Conservation (phyloP, 129 eudicot species). For the Artemisia tridentata region DNA sequence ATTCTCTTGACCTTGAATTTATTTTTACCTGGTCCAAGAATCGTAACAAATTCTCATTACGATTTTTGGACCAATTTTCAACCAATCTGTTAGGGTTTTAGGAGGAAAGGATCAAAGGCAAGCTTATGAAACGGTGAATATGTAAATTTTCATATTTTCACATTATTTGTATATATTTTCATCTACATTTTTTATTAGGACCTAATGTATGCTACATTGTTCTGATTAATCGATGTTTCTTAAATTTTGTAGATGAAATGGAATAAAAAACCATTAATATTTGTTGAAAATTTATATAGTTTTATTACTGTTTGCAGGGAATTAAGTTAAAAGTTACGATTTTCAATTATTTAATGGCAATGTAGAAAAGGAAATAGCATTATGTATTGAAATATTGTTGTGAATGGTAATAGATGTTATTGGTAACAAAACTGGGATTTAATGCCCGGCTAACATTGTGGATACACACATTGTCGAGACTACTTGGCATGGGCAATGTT, state of each 20-base stretch:
- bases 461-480: too few species aligned
- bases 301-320: background rate
- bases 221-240: too few species aligned
- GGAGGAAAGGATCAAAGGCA: slow-evolving; percentile 20
- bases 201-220: too few species aligned
- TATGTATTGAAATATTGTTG: background rate
- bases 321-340: slow-evolving; percentile 9
- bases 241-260: background rate
- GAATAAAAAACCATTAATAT: background rate
- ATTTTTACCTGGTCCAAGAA: slow-evolving; percentile 42
- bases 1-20: slow-evolving; percentile 8
- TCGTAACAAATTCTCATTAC: slow-evolving; percentile 27
- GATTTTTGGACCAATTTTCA: slow-evolving; percentile 67
- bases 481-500: background rate
- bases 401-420: slow-evolving; percentile 16
- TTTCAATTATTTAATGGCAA: background rate
- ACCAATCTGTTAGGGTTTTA: slow-evolving; percentile 34
- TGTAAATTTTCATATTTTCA: background rate
- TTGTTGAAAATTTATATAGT: slow-evolving; percentile 8
- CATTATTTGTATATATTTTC: background rate
- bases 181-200: too few species aligned
- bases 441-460: slow-evolving; percentile 2
- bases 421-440: background rate
- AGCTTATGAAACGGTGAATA: slow-evolving; percentile 14
- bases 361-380: slow-evolving; percentile 14